Conservation (phyloP, 2,329 filamentous ascomycete species). For the Didymella keratinophila region DNA sequence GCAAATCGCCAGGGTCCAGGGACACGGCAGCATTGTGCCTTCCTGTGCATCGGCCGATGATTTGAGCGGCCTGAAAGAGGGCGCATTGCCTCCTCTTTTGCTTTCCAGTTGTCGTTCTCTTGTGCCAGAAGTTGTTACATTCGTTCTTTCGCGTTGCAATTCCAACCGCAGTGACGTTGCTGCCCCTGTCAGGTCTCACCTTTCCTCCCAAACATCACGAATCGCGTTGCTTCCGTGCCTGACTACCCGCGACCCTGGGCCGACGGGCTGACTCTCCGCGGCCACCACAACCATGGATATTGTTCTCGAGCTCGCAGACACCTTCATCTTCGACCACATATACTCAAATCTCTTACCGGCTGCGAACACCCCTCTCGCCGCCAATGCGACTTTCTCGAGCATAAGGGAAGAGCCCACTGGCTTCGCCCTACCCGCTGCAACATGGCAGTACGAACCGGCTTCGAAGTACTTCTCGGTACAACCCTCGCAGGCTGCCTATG, state of each 20-base stretch:
- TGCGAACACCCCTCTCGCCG: slow-evolving; percentile 54
- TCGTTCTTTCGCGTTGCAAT: slow-evolving; percentile 5
- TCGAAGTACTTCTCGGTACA: slow-evolving; percentile 73
- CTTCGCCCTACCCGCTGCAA: slow-evolving; percentile 36
- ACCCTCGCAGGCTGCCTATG: slow-evolving; percentile 78
- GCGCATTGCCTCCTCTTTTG: slow-evolving; percentile 3
- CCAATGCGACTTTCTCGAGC: slow-evolving; percentile 67
- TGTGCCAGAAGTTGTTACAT: neutral
- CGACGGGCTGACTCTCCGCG: slow-evolving; percentile 18
- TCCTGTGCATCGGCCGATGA: slow-evolving; percentile 6
- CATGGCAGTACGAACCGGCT: slow-evolving; percentile 75
- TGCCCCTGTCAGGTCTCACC: slow-evolving; percentile 4
- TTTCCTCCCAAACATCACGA: slow-evolving; percentile 23
- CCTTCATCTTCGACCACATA: slow-evolving; percentile 78
- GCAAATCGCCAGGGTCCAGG: slow-evolving; percentile 1
- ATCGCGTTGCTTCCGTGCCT: slow-evolving; percentile 33
- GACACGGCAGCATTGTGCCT: slow-evolving; percentile 4
- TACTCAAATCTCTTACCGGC: slow-evolving; percentile 76
- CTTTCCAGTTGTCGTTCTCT: neutral
- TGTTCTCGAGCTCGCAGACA: slow-evolving; percentile 85
- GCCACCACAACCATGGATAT: slow-evolving; percentile 75
- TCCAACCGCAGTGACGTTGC: slow-evolving; percentile 1
- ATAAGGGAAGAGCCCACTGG: slow-evolving; percentile 50
- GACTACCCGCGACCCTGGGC: slow-evolving; percentile 19
- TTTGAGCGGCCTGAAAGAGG: slow-evolving; percentile 12